These are phyloP conservation scores for Dioscorea zingiberensis DNA, from an alignment of 106 monocot genomes.

Conservation along the genomic window DNA sequence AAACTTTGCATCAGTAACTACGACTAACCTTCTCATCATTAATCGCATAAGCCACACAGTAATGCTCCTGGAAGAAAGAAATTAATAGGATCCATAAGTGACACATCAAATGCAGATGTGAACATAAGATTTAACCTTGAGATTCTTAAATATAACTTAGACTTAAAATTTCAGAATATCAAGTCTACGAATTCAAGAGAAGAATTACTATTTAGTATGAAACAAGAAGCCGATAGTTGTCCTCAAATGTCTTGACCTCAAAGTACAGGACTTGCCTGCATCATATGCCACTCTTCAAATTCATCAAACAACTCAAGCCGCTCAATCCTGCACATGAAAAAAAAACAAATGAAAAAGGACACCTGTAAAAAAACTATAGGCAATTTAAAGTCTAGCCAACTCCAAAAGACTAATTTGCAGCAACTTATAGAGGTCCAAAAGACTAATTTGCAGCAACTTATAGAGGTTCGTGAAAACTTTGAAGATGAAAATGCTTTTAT, in stretches of 20 bases:
- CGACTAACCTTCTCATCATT: conserved; percentile 79
- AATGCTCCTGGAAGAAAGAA: conserved; percentile 71
- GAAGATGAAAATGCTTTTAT: too few species aligned
- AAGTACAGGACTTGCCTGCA: conserved; percentile 67
- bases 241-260: background rate
- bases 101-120: background rate
- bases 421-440: too few species aligned
- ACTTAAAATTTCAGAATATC: too few species aligned
- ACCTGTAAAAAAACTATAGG: too few species aligned
- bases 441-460: too few species aligned
- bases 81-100: background rate
- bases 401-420: too few species aligned
- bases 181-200: too few species aligned
- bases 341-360: too few species aligned
- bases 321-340: conserved; percentile 72
- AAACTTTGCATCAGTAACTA: background rate
- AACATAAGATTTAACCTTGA: too few species aligned
- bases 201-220: background rate
- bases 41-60: conserved; percentile 80
- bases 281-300: conserved; percentile 99
- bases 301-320: conserved; percentile 95
- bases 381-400: too few species aligned
- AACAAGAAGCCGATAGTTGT: background rate
- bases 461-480: too few species aligned
- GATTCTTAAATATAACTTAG: too few species aligned